Percentiles rank a stretch among this genome's conserved stretches.
Evolutionary conservation across 306 rosid species (phyloP).

Genomic region (Lablab purpureus): DNA sequence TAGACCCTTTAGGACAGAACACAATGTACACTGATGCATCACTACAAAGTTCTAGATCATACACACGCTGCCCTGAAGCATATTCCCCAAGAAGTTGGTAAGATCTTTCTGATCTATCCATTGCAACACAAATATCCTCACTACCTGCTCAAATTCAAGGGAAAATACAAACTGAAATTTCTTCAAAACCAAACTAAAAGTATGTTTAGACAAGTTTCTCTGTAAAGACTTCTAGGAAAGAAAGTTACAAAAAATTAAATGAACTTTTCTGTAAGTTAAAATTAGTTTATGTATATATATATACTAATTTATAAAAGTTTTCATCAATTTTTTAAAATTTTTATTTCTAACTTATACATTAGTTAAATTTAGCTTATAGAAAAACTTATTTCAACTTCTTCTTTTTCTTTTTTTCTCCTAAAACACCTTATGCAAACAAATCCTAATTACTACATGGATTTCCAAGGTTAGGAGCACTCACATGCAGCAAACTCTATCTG

Average conservation of each 20-base stretch:
- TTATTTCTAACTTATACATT: too few relatives aligned
- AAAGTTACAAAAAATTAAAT: too few relatives aligned
- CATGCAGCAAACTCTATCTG: constrained; percentile 97
- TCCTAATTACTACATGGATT: not conserved
- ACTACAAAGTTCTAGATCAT: constrained; percentile 59
- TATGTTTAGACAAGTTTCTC: too few relatives aligned
- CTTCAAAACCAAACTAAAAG: not conserved
- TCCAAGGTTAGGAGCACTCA: constrained; percentile 49
- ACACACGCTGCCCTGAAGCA: constrained; percentile 79
- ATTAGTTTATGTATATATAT: too few relatives aligned
- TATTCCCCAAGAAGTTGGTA: constrained; percentile 89
- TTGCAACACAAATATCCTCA: constrained; percentile 74
- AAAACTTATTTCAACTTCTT: too few relatives aligned
- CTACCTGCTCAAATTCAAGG: constrained; percentile 60
- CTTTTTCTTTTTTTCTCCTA: too few relatives aligned
- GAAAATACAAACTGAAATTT: not conserved
- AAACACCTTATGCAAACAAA: too few relatives aligned
- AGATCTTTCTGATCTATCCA: constrained; percentile 90
- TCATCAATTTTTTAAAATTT: not conserved
- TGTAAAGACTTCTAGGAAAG: too few relatives aligned
- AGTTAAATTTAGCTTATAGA: too few relatives aligned
- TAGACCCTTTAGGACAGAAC: constrained; percentile 60
- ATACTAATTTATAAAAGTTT: too few relatives aligned
- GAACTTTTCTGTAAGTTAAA: too few relatives aligned
- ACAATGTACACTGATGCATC: constrained; percentile 65